Percentiles rank a stretch among this genome's conserved stretches.
Evolutionary conservation across 192 early-diverging fungal species (phyloP).

Genomic region (Linnemannia zychae): DNA sequence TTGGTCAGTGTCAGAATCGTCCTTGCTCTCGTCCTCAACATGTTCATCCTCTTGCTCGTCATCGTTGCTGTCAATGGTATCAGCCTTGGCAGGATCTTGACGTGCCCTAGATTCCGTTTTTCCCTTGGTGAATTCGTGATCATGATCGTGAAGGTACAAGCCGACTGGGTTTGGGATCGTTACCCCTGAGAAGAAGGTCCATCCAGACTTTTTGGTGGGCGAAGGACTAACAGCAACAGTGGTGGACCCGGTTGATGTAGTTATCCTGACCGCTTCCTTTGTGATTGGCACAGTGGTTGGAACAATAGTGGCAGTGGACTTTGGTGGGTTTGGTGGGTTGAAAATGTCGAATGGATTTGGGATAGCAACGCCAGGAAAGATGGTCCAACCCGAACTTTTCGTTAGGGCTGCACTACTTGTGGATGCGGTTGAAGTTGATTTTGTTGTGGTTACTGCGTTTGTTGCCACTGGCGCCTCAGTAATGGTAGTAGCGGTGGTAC

Average conservation of each 20-base stretch:
- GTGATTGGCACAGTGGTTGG: neutral
- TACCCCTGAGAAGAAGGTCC: neutral
- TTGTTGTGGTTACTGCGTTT: neutral
- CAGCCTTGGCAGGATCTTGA: neutral
- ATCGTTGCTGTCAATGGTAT: neutral
- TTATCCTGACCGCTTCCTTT: neutral
- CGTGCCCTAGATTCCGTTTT: neutral
- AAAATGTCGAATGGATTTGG: neutral
- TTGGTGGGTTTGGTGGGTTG: neutral
- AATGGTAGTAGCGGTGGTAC: too few species aligned
- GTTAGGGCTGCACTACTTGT: neutral
- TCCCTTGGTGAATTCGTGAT: too few species aligned
- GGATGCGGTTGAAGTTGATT: neutral
- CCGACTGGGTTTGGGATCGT: neutral
- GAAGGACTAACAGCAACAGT: neutral
- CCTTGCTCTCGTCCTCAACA: neutral
- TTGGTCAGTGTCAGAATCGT: constrained; percentile 7
- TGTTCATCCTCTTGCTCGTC: constrained; percentile 18
- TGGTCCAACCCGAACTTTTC: neutral
- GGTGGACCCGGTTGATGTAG: neutral
- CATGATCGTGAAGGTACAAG: neutral
- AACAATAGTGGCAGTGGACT: neutral
- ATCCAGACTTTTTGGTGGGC: neutral
- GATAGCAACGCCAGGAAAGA: neutral
- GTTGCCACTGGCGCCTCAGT: too few species aligned